Conservation (phyloP, 163 green algal genomes). For the Chlamydomonas reinhardtii region DNA sequence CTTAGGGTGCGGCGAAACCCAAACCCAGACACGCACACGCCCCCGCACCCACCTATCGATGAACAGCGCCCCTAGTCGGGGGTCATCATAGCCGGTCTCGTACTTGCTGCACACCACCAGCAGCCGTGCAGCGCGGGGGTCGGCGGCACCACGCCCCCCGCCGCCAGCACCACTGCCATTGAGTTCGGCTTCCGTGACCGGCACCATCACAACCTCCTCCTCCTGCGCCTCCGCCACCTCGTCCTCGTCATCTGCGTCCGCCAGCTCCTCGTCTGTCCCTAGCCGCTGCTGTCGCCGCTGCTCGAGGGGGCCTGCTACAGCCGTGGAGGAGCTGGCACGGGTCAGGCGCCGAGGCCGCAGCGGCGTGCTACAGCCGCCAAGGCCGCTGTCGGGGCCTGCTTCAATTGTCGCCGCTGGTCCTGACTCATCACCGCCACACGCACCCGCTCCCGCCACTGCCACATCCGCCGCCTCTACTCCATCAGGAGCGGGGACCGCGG, state of each 20-base stretch:
- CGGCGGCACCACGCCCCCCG: not conserved
- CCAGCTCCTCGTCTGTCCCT: not conserved
- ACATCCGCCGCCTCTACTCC: not conserved
- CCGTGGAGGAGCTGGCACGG: slow-evolving; percentile 6
- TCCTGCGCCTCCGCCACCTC: not conserved
- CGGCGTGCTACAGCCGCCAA: not conserved
- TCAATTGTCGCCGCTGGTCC: no score
- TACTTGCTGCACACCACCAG: slow-evolving; percentile 66
- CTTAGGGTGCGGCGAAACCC: no score
- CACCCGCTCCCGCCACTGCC: no score
- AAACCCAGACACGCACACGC: not conserved
- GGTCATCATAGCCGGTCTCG: slow-evolving; percentile 67
- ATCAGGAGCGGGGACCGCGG: no score
- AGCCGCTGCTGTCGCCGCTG: not conserved
- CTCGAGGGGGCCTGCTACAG: not conserved
- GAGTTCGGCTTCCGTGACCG: slow-evolving; percentile 41
- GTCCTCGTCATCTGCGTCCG: not conserved
- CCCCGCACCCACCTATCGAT: slow-evolving; percentile 48
- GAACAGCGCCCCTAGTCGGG: slow-evolving; percentile 57
- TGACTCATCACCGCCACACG: no score
- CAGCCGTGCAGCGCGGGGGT: slow-evolving; percentile 23
- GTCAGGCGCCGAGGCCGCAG: not conserved
- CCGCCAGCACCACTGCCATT: slow-evolving; percentile 16
- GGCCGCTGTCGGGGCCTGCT: no score
- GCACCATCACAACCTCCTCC: not conserved